Percentiles rank a stretch among this genome's conserved stretches.
Conservation (phyloP, 768 basidiomycete species). For the Russula vinacea region DNA sequence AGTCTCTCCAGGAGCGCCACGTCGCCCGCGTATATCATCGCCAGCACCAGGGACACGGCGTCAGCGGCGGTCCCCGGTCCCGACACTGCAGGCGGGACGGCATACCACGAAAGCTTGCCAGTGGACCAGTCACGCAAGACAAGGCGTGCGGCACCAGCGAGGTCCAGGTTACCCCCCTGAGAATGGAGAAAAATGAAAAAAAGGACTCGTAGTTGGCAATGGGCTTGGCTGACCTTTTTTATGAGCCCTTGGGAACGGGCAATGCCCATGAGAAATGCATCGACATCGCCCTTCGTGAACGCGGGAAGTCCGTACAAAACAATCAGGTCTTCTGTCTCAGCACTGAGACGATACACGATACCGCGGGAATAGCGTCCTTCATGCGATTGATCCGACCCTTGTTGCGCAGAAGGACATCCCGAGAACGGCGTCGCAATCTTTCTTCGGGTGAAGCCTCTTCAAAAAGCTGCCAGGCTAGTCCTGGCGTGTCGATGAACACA, state of each 20-base stretch:
- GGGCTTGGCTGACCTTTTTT: constrained; percentile 57
- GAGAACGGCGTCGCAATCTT: constrained; percentile 43
- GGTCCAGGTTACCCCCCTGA: constrained; percentile 70
- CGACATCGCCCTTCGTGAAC: constrained; percentile 62
- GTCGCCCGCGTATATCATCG: constrained; percentile 47
- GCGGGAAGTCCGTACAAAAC: constrained; percentile 81
- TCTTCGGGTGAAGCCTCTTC: constrained; percentile 42
- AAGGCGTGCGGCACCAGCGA: constrained; percentile 69
- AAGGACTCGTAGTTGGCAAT: constrained; percentile 15
- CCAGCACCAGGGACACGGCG: constrained; percentile 29
- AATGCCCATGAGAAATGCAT: constrained; percentile 71
- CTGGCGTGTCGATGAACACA: constrained; percentile 83
- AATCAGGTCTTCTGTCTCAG: constrained; percentile 81
- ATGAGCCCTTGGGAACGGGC: constrained; percentile 72
- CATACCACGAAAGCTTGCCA: constrained; percentile 71
- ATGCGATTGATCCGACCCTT: constrained; percentile 80
- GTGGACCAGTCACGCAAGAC: constrained; percentile 83
- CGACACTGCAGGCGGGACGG: constrained; percentile 45
- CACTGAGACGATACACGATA: constrained; percentile 63
- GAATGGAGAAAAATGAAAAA: constrained; percentile 22
- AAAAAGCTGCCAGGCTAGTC: constrained; percentile 56
- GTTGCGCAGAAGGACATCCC: constrained; percentile 75
- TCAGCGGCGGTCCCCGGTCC: constrained; percentile 13
- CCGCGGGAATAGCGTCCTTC: constrained; percentile 65
- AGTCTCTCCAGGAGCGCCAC: constrained; percentile 48